Evolutionary conservation across 306 rosid genomes (phyloP).

Genomic region (Ammopiptanthus mongolicus): DNA sequence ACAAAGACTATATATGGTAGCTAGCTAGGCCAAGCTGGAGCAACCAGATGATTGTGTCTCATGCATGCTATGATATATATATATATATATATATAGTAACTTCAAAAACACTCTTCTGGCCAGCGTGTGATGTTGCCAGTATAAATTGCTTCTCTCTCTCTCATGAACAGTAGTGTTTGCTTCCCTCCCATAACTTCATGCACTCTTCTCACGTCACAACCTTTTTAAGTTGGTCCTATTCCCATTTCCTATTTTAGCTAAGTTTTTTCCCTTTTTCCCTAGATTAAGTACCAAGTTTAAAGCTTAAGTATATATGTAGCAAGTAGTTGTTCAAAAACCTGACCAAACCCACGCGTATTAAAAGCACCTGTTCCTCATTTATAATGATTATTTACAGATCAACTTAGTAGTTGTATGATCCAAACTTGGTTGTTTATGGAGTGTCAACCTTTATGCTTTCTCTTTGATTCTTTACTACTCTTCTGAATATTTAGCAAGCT

Average conservation of each 20-base stretch:
- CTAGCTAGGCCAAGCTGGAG: conserved; percentile 12
- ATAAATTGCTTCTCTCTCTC: neutral
- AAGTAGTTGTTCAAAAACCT: neutral
- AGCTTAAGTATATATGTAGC: neutral
- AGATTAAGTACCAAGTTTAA: neutral
- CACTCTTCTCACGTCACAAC: neutral
- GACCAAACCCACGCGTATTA: neutral
- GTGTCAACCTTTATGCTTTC: conserved; percentile 1
- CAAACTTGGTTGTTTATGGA: neutral
- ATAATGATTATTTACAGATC: neutral
- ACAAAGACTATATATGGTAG: neutral
- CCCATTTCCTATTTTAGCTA: neutral
- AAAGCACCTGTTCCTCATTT: neutral
- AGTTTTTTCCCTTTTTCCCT: neutral
- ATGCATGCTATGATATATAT: conserved; percentile 30
- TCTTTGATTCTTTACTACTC: neutral
- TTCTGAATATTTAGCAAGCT: neutral
- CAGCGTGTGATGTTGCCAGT: conserved; percentile 26
- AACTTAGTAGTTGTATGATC: neutral
- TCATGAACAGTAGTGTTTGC: conserved; percentile 2
- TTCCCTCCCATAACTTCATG: conserved; percentile 19
- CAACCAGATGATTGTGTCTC: conserved; percentile 45
- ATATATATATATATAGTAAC: conserved; percentile 16
- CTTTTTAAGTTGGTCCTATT: neutral
- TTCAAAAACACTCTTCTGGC: conserved; percentile 24